Base-by-base conservation (phyloP, 768 basidiomycete species). In the Clitopilus passeckerianus region DNA sequence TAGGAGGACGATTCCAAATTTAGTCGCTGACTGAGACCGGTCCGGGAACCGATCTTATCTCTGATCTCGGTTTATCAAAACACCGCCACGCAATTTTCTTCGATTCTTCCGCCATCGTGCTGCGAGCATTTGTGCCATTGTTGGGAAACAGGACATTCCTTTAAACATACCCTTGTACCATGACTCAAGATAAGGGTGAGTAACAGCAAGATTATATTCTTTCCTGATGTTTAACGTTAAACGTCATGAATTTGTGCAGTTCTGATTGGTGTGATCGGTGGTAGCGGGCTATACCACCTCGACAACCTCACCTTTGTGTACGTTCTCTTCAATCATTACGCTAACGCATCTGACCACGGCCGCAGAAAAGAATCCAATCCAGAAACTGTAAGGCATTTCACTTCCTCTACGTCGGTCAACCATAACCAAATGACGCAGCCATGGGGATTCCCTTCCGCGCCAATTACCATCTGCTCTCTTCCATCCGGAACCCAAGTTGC, bases 371-470 rank as follows among this genome's bases (percentile, higher is more conserved):
- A 85, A 20, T 83, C 93, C 53, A 88, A 91, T 69, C 87, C 91
- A 30, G 81, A 90, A 67, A 97, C 94, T 16, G 93, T 93, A 67
- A 64, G 86, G 69, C 23, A 41, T 18, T 2, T 55, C 43, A n/a
- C 33, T 30, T 33, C 30, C 57, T 55, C 23, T 23, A 34, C 6
- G 34, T n/a, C n/a, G 10, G 24, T 54, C 57, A 27, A 37, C 50
- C 20, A 24, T 54, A 10, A 37, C 0, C 34, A 10, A 54, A 27
- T 46, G 23, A 57, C 20, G 5, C 62, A 95, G 93, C 96, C 96
- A 9, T 98, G 95, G 95, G 96, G 96, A 22, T 78, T 81, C 66
- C 92, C 96, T 2, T 91, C 89, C 34, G 90, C 94, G 0, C 94
- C 94, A 0, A 95, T 98, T 63, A 86, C 89, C n/a, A 95, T 99